Percentiles rank a stretch among this genome's conserved stretches.
Conservation (phyloP, 2,329 filamentous ascomycete species). For the Pyricularia sp. region DNA sequence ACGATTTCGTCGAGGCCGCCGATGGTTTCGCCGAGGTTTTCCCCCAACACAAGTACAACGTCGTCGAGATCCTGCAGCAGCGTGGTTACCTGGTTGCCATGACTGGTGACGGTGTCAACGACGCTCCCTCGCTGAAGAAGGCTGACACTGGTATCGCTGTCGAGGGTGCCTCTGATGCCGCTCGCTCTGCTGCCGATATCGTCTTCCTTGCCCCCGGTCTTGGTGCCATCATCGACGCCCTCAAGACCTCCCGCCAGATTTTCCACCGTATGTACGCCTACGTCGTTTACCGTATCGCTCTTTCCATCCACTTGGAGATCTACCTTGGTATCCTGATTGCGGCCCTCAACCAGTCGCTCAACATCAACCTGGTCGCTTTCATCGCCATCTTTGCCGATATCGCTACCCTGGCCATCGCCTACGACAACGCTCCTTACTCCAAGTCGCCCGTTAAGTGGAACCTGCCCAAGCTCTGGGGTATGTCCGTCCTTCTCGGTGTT, state of each 20-base stretch:
- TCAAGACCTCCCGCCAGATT: slow-evolving; percentile 88
- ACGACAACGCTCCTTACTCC: slow-evolving; percentile 83
- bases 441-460: slow-evolving; percentile 90
- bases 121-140: slow-evolving; percentile 85
- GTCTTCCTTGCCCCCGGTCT: slow-evolving; percentile 87
- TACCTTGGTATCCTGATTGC: slow-evolving; percentile 88
- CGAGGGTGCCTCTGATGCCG: slow-evolving; percentile 82
- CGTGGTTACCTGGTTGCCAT: slow-evolving; percentile 90
- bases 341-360: slow-evolving; percentile 71
- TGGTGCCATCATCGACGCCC: slow-evolving; percentile 81
- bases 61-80: slow-evolving; percentile 86
- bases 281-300: slow-evolving; percentile 86
- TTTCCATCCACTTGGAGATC: slow-evolving; percentile 83
- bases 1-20: slow-evolving; percentile 89
- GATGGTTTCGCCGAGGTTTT: slow-evolving; percentile 93
- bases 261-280: slow-evolving; percentile 97
- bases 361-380: slow-evolving; percentile 82
- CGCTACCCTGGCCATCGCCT: slow-evolving; percentile 81
- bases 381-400: slow-evolving; percentile 92
- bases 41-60: slow-evolving; percentile 90
- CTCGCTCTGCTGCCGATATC: slow-evolving; percentile 82
- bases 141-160: slow-evolving; percentile 95
- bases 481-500: slow-evolving; percentile 72
- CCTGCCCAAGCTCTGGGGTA: slow-evolving; percentile 84
- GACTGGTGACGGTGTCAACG: slow-evolving; percentile 94